Conservation (phyloP, 169 alveolate genomes). For the Plasmodium relictum region DNA sequence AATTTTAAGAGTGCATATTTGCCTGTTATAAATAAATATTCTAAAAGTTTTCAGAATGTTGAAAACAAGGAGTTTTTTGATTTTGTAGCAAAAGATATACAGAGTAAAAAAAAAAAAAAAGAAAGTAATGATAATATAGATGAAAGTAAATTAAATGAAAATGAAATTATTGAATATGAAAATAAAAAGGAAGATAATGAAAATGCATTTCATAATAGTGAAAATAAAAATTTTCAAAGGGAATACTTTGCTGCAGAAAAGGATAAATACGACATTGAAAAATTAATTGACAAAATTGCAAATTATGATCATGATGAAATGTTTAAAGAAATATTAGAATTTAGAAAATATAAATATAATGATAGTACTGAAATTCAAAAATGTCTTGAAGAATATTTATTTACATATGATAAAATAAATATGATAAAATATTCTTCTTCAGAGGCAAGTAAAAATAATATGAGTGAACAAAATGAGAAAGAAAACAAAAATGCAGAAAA, state of each 20-base stretch:
- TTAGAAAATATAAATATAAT: conserved; percentile 43
- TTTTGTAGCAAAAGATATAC: neutral
- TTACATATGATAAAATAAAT: conserved; percentile 63
- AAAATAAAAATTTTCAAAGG: neutral
- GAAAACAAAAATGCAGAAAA: conserved; percentile 1
- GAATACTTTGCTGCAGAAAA: conserved; percentile 26
- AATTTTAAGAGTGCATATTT: conserved; percentile 38
- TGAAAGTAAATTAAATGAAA: neutral
- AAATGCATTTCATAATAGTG: neutral
- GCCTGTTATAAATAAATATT: conserved; percentile 43
- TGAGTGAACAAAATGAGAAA: neutral
- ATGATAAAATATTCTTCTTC: conserved; percentile 9
- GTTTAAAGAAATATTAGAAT: conserved; percentile 64
- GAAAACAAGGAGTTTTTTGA: conserved; percentile 8
- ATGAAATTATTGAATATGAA: neutral
- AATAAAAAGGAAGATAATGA: neutral
- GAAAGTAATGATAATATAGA: neutral
- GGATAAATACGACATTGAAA: conserved; percentile 38
- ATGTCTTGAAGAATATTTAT: conserved; percentile 63
- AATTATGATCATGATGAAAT: conserved; percentile 66
- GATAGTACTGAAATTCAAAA: conserved; percentile 59
- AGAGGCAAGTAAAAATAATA: neutral
- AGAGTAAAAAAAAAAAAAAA: neutral
- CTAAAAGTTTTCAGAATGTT: conserved; percentile 26
- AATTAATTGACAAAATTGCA: conserved; percentile 48